Conservation (phyloP, 306 rosid species). For the Acacia acuminata region DNA sequence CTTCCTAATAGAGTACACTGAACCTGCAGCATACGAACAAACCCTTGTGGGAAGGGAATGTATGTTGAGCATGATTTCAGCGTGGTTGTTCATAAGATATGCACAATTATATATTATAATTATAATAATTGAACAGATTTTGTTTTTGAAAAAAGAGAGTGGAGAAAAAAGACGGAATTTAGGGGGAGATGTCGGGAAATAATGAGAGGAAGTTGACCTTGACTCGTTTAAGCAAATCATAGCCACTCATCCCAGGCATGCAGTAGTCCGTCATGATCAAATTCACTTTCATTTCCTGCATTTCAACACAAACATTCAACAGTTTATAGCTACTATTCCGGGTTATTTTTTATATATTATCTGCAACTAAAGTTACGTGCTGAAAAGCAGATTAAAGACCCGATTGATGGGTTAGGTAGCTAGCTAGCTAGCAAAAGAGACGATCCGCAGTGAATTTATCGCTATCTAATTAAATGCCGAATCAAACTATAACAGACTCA, state of each 20-base stretch:
- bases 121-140: neutral
- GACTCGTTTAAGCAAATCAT: slow-evolving; percentile 89
- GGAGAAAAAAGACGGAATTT: slow-evolving; percentile 37
- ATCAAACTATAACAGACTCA: neutral
- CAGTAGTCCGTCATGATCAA: slow-evolving; percentile 99
- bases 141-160: neutral
- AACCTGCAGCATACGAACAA: slow-evolving; percentile 20
- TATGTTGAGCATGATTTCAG: slow-evolving; percentile 25
- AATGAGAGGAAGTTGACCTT: slow-evolving; percentile 57
- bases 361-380: neutral
- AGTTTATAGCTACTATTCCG: slow-evolving; percentile 3
- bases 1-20: slow-evolving; percentile 1
- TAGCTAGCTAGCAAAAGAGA: neutral
- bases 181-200: slow-evolving; percentile 40
- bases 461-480: neutral
- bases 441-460: neutral
- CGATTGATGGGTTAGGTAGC: neutral
- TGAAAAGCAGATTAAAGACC: neutral
- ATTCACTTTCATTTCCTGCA: slow-evolving; percentile 88
- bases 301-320: slow-evolving; percentile 12
- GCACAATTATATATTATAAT: neutral
- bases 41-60: slow-evolving; percentile 26
- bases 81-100: neutral
- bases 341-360: slow-evolving; percentile 4
- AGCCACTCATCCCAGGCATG: slow-evolving; percentile 99